Percentiles rank a stretch among this genome's conserved stretches.
Conservation (phyloP, 345 rosid genomes). For the Camelina hispida region DNA sequence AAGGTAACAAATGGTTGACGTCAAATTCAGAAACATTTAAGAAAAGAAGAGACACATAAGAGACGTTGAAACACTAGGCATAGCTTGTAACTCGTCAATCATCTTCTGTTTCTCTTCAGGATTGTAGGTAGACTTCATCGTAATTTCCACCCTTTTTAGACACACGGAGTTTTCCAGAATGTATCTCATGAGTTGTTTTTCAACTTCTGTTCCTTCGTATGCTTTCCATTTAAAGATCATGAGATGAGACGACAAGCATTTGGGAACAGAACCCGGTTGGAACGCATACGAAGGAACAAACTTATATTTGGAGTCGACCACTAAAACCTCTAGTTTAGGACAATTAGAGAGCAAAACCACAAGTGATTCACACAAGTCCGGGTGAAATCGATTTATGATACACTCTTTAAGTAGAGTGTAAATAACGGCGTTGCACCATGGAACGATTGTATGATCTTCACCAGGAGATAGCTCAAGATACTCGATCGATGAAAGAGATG, state of each 20-base stretch:
- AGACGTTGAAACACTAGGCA: background rate
- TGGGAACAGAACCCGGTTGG: background rate
- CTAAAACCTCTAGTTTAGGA: background rate
- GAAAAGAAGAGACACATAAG: background rate
- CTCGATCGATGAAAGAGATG: background rate
- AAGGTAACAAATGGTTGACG: background rate
- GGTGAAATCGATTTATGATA: background rate
- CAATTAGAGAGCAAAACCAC: conserved; percentile 16
- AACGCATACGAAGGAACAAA: too few relatives aligned
- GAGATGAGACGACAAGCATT: background rate
- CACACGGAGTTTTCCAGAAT: background rate
- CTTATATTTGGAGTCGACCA: background rate
- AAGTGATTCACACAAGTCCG: background rate
- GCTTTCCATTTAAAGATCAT: background rate
- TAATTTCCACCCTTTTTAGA: background rate
- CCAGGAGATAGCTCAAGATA: background rate
- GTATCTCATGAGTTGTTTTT: background rate
- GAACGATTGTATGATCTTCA: background rate
- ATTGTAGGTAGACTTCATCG: background rate
- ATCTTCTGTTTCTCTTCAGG: background rate
- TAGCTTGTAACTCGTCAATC: background rate
- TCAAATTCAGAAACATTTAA: conserved; percentile 51
- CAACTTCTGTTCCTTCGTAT: background rate
- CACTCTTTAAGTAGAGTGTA: conserved; percentile 14
- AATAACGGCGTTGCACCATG: background rate